Conservation (phyloP, 495 filamentous ascomycete genomes). For the Barbatosphaeria neglecta region DNA sequence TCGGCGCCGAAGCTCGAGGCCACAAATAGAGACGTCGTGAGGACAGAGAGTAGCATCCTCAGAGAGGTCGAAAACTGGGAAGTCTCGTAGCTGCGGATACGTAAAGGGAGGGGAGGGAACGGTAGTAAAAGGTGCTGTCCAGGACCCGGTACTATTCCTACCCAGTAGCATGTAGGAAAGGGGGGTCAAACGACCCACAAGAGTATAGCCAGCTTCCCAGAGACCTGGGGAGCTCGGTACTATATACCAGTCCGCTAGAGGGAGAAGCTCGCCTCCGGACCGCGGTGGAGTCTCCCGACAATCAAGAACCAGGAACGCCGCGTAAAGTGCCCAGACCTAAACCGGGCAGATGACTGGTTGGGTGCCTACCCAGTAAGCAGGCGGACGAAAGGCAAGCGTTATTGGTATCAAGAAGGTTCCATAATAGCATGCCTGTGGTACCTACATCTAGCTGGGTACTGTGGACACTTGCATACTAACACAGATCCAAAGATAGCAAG, state of each 20-base stretch:
- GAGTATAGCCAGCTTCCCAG: not conserved
- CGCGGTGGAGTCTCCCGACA: not conserved
- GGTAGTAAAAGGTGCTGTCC: too few species aligned
- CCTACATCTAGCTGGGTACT: not conserved
- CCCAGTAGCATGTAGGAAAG: not conserved
- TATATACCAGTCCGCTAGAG: not conserved
- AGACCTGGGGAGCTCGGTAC: not conserved
- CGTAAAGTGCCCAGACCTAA: not conserved
- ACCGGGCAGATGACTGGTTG: too few species aligned
- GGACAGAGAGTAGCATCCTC: not conserved
- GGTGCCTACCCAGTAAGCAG: too few species aligned
- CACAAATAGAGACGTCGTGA: not conserved
- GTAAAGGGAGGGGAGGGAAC: too few species aligned
- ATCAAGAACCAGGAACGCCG: not conserved
- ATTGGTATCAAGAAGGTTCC: too few species aligned
- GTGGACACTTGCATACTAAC: too few species aligned
- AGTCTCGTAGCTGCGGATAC: not conserved
- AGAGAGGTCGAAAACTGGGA: not conserved
- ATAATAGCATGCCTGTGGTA: not conserved
- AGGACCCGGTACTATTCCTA: too few species aligned
- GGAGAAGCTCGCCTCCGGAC: not conserved
- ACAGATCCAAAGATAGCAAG: not conserved
- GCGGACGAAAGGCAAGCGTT: too few species aligned
- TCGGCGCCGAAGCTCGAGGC: not conserved
- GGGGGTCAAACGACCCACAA: not conserved